Evolutionary conservation across 2,329 filamentous ascomycete species (phyloP).

Genomic region (Aspergillus hortae): DNA sequence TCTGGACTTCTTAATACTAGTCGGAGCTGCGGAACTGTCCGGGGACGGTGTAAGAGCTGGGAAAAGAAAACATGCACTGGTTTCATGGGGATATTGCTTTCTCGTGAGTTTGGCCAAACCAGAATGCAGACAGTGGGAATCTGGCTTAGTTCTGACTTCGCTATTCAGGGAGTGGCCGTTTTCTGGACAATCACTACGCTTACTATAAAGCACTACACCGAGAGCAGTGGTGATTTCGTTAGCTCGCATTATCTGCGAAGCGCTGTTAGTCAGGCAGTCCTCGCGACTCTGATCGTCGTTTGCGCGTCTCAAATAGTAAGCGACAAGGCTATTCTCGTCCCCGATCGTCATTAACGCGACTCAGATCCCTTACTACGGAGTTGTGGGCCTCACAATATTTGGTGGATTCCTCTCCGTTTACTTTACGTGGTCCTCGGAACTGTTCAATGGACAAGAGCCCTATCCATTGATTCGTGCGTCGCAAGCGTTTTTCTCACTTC

Average conservation of each 20-base stretch:
- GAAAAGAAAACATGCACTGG: conserved; percentile 21
- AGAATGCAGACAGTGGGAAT: too few relatives aligned
- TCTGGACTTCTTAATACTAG: conserved; percentile 42
- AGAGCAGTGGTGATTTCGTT: conserved; percentile 36
- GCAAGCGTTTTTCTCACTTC: conserved; percentile 26
- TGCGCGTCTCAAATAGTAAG: conserved; percentile 41
- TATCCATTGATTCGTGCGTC: conserved; percentile 29
- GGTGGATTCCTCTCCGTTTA: conserved; percentile 33
- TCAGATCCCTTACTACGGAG: conserved; percentile 40
- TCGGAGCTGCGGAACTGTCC: conserved; percentile 30
- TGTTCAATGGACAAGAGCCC: conserved; percentile 31
- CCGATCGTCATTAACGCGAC: conserved; percentile 8
- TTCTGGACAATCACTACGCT: conserved; percentile 34
- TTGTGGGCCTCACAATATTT: conserved; percentile 38
- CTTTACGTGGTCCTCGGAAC: conserved; percentile 27
- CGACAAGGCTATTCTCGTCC: background rate
- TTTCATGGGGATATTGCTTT: conserved; percentile 28
- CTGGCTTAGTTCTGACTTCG: conserved; percentile 5
- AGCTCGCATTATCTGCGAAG: conserved; percentile 37
- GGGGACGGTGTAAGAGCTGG: conserved; percentile 19
- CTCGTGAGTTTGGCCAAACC: conserved; percentile 21
- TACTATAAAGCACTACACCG: conserved; percentile 28
- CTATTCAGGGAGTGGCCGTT: conserved; percentile 31
- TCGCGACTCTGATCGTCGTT: conserved; percentile 32
- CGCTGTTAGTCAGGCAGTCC: conserved; percentile 31